Evolutionary conservation across 2,329 filamentous ascomycete species (phyloP), one percentile per base, ranked within the genome.

Genomic region (Fusarium devonianum): DNA sequence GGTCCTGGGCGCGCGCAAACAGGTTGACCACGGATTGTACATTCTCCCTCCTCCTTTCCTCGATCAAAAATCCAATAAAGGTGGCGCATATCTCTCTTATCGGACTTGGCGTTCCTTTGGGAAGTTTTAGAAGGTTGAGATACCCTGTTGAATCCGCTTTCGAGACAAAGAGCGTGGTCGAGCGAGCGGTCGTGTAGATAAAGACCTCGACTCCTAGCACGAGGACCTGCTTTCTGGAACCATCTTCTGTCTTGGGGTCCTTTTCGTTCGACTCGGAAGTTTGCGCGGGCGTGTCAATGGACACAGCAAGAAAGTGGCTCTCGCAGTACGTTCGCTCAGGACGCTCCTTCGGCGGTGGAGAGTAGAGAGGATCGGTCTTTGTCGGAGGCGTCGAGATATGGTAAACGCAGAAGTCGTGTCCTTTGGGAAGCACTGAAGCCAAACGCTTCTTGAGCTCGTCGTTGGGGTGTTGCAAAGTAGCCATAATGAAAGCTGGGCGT

Each of bases 131-230:
- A 2, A 88, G 77, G 59, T 86, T 78, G 8, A 97, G 75, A 68
- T 91, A 95, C 17, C 95, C 94, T 0, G 93, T 97, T 8, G 94
- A 97, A 74, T 99, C 94, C 37, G 94, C 94, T 73, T 99, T 99
- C 56, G 92, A 93, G 17, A 99, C 88, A 69, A 99, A 99, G 43
- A 97, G 81, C 4, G 90, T 97, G 2, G 89, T 96, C 17, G 91
- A 82, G 62, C 83, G 82, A 34, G 83, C 82, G 0, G 92, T 96
- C 0, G 86, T 89, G 73, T 95, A 99, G 52, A 99, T 82, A 63
- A 94, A 80, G 40, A 97, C 79, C 69, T 99, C 94, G 56, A 99
- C 81, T 12, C 89, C 93, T 49, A 96, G 86, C 7, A 93, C 80
- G 6, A 97, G 74, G 1, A 95, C 79, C 54, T 85, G 78, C 13